Evolutionary conservation across 148 eudicot species (phyloP).

Genomic region (Rhododendron ovatum): DNA sequence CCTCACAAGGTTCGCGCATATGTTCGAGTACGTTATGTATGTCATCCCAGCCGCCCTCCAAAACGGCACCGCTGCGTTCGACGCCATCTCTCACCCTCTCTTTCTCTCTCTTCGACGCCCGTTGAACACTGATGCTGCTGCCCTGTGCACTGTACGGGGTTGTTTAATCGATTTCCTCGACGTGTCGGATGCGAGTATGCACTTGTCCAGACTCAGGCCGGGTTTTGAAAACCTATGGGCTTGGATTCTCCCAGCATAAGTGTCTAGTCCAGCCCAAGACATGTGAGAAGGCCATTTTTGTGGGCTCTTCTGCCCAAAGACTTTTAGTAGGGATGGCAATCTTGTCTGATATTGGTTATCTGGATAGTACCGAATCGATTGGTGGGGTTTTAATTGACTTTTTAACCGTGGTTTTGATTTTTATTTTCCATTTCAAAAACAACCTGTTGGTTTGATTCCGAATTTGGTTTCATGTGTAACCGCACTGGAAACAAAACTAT

Average conservation of each 20-base stretch:
- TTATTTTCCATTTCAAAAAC: no score
- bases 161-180: not conserved
- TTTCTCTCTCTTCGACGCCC: not conserved
- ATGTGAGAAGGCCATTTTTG: not conserved
- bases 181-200: no score
- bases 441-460: no score
- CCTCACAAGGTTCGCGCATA: constrained; percentile 75
- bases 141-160: not conserved
- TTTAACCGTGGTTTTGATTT: no score
- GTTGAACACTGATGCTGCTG: not conserved
- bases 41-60: constrained; percentile 99
- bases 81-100: constrained; percentile 32
- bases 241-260: not conserved
- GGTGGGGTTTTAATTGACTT: no score
- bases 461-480: no score
- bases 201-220: not conserved
- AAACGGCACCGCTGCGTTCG: constrained; percentile 74
- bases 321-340: no score
- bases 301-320: no score
- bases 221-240: not conserved
- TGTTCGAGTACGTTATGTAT: constrained; percentile 78
- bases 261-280: not conserved
- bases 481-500: no score
- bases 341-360: no score
- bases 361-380: no score